phyloP scores from a whole-genome alignment of 805 yeast species.

The Nakazawaea wyomingensis region DNA sequence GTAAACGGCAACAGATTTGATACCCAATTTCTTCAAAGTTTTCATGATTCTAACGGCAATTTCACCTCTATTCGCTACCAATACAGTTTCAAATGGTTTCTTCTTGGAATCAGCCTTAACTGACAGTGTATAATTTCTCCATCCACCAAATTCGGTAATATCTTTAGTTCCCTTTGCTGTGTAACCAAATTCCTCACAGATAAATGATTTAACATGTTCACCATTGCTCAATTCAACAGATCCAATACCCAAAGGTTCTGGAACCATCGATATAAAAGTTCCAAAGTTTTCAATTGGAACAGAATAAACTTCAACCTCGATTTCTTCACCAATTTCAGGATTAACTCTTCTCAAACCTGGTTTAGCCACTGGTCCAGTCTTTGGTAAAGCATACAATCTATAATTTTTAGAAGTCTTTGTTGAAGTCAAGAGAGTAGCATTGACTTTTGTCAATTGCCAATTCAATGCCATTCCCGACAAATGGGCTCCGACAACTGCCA shows the following conservation, averaged over 20 bases:
- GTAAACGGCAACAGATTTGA: slow-evolving; percentile 80
- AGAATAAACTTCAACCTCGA: slow-evolving; percentile 78
- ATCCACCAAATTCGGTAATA: slow-evolving; percentile 84
- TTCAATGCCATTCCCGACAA: slow-evolving; percentile 81
- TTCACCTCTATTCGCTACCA: slow-evolving; percentile 96
- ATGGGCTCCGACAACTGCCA: slow-evolving; percentile 98
- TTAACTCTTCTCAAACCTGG: slow-evolving; percentile 81
- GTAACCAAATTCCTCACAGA: slow-evolving; percentile 91
- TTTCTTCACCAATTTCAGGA: slow-evolving; percentile 45
- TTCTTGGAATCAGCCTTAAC: slow-evolving; percentile 28
- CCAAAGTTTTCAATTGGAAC: slow-evolving; percentile 79
- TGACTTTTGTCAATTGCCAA: slow-evolving; percentile 87
- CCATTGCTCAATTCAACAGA: slow-evolving; percentile 80
- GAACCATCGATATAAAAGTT: slow-evolving; percentile 79
- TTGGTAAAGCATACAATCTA: slow-evolving; percentile 77
- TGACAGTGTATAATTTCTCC: slow-evolving; percentile 57
- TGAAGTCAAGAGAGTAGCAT: slow-evolving; percentile 62
- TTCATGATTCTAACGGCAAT: slow-evolving; percentile 92
- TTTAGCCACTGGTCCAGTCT: slow-evolving; percentile 74
- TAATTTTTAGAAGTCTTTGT: slow-evolving; percentile 71
- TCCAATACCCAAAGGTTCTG: slow-evolving; percentile 94
- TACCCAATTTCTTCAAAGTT: slow-evolving; percentile 76
- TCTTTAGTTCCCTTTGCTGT: slow-evolving; percentile 65
- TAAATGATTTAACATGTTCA: slow-evolving; percentile 84
- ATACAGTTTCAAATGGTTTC: slow-evolving; percentile 75